phyloP scores from a whole-genome alignment of 1,284 basidiomycete species.

The Ganoderma leucocontextum region DNA sequence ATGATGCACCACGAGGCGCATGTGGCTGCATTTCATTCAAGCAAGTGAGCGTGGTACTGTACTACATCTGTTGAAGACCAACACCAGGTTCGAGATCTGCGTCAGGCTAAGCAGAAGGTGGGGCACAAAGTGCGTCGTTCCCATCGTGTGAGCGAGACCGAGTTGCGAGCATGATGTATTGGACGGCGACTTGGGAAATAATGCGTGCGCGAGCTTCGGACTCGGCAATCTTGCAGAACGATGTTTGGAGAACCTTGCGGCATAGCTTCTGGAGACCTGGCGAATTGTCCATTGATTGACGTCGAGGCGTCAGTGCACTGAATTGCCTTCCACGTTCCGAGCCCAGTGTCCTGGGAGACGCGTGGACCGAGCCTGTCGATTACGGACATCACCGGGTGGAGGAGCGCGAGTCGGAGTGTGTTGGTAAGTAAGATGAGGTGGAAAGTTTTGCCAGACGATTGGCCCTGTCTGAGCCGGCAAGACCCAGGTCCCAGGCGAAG shows the following conservation, averaged over 20 bases:
- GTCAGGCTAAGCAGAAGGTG: conserved; percentile 8
- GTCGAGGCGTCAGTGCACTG: conserved; percentile 25
- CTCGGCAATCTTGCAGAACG: conserved; percentile 23
- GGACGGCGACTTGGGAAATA: conserved; percentile 28
- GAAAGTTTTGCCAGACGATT: conserved; percentile 20
- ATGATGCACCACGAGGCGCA: conserved; percentile 6
- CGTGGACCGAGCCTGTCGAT: conserved; percentile 19
- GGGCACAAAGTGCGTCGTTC: conserved; percentile 4
- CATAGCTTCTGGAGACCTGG: conserved; percentile 29
- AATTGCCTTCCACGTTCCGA: conserved; percentile 20
- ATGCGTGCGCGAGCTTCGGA: conserved; percentile 12
- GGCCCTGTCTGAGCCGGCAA: conserved; percentile 13
- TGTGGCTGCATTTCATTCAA: conserved; percentile 24
- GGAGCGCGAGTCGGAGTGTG: conserved; percentile 1
- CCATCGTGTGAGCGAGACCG: conserved; percentile 18
- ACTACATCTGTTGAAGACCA: conserved; percentile 13
- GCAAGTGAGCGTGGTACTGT: conserved; percentile 18
- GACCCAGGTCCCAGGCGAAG: conserved; percentile 2
- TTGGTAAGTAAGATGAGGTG: conserved; percentile 16
- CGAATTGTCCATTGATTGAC: conserved; percentile 28
- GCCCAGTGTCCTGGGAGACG: conserved; percentile 1
- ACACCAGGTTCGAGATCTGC: conserved; percentile 2
- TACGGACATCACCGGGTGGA: conserved; percentile 16
- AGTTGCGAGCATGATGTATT: conserved; percentile 13
- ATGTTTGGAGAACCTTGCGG: conserved; percentile 24